Conservation (phyloP, 225 moss, liverwort and hornwort genomes). For the Physcomitrium patens region DNA sequence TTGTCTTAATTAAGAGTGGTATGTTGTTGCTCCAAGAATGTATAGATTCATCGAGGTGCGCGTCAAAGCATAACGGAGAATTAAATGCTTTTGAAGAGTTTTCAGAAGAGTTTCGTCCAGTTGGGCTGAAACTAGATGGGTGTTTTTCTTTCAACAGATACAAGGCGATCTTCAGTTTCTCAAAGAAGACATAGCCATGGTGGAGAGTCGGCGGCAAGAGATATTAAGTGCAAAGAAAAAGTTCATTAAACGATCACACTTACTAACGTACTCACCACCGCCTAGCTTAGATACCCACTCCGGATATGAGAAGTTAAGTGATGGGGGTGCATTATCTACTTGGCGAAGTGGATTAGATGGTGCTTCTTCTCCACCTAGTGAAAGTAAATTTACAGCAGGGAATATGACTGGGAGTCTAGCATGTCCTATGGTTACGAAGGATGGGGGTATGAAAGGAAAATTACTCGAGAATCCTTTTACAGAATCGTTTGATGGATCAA, state of each 20-base stretch:
- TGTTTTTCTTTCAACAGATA: conserved; percentile 38
- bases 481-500: conserved; percentile 23
- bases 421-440: conserved; percentile 27
- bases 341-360: conserved; percentile 64
- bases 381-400: neutral
- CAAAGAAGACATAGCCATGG: conserved; percentile 70
- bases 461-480: conserved; percentile 27
- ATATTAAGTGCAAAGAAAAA: conserved; percentile 55
- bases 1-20: neutral
- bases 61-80: neutral
- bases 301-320: conserved; percentile 45
- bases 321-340: conserved; percentile 47
- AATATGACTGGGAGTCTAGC: neutral
- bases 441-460: conserved; percentile 16
- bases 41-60: neutral
- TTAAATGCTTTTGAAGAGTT: neutral
- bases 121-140: neutral
- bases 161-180: conserved; percentile 70
- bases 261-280: conserved; percentile 38
- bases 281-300: conserved; percentile 48
- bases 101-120: neutral
- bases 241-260: conserved; percentile 45
- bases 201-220: conserved; percentile 62
- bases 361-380: conserved; percentile 44
- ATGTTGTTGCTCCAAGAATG: too few relatives aligned